Base-by-base conservation (phyloP, 768 basidiomycete species). In the Tremella mesenterica region DNA sequence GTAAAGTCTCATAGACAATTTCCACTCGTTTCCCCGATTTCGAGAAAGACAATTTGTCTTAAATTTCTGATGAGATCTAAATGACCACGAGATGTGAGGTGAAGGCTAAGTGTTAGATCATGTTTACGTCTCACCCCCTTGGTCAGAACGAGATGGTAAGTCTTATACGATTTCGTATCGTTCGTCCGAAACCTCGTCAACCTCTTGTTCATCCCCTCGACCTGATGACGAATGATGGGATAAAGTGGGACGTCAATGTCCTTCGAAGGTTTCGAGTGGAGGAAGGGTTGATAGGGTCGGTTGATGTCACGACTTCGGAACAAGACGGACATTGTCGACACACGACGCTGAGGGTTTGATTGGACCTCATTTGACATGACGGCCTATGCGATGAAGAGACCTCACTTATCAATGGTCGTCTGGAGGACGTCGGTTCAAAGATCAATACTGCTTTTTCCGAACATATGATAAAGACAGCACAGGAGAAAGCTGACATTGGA, bases 41-140 rank as follows among this genome's bases (percentile, higher is more conserved):
- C 34, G 12, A 36, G 34, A 12, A 12, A 36, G 34, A 36, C 12
- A 12, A 36, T 36, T 12, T 12, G 18, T 36, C 20, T 23, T 5
- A 7, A 46, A 7, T 44, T 43, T 25, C 48, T 6, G 20, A 8
- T 20, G 23, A 9, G 26, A 18, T 38, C 25, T 36, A 25, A 10
- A 18, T 10, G 18, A n/a, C 21, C 3, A 48, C 27, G 41, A 23
- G 41, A 48, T 13, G 13, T 18, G 20, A 30, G 28, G 44, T 38
- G 49, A 43, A 57, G 16, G n/a, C 43, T 28, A 48, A 30, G 44
- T 47, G 25, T 20, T 52, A 95, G 93, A 96, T 75, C 91, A 96
- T 76, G 92, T 96, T 63, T 97, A 95, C 72, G 89, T 89, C 75
- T 90, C 92, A 28, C 86, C 90, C 27, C 85, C 83, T 57, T 96